Evolutionary conservation across 371 early-diverging fungal species (phyloP).

Genomic region (Rhizomucor pusillus): DNA sequence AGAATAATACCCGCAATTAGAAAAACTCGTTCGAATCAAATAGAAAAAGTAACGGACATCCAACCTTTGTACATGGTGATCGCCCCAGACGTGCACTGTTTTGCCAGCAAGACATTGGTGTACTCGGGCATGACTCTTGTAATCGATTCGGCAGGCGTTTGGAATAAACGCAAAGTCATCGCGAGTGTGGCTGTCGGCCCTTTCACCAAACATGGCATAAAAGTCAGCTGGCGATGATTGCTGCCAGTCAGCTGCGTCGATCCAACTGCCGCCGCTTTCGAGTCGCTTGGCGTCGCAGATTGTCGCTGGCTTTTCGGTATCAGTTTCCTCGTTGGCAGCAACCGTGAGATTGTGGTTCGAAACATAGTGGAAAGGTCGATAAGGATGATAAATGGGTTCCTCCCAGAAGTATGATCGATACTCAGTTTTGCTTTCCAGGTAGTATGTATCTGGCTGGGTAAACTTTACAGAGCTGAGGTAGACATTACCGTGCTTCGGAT

Average conservation of each 20-base stretch:
- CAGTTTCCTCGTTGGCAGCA: constrained; percentile 6
- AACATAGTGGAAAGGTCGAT: constrained; percentile 25
- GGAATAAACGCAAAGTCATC: constrained; percentile 12
- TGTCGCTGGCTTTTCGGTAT: not conserved
- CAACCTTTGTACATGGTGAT: constrained; percentile 26
- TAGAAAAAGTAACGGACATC: too few species aligned
- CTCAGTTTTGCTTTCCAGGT: constrained; percentile 26
- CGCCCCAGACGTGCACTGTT: constrained; percentile 36
- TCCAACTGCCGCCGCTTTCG: constrained; percentile 18
- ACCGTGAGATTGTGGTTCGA: constrained; percentile 24
- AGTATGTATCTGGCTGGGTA: constrained; percentile 14
- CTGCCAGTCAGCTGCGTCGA: constrained; percentile 10
- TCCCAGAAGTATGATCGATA: constrained; percentile 46
- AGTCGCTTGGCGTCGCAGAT: constrained; percentile 7
- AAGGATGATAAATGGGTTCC: constrained; percentile 25
- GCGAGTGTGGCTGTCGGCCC: constrained; percentile 9
- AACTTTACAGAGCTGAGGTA: constrained; percentile 32
- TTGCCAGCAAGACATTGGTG: constrained; percentile 17
- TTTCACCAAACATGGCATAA: constrained; percentile 10
- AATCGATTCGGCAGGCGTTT: constrained; percentile 16
- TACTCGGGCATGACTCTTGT: constrained; percentile 8
- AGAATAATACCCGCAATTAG: too few species aligned
- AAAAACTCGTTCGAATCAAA: too few species aligned
- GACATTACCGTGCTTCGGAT: constrained; percentile 20
- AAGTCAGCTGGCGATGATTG: constrained; percentile 4